Evolutionary conservation across 2,329 filamentous ascomycete species (phyloP), one percentile per base, ranked within the genome.

Genomic region (Calonectria pauciramosa): DNA sequence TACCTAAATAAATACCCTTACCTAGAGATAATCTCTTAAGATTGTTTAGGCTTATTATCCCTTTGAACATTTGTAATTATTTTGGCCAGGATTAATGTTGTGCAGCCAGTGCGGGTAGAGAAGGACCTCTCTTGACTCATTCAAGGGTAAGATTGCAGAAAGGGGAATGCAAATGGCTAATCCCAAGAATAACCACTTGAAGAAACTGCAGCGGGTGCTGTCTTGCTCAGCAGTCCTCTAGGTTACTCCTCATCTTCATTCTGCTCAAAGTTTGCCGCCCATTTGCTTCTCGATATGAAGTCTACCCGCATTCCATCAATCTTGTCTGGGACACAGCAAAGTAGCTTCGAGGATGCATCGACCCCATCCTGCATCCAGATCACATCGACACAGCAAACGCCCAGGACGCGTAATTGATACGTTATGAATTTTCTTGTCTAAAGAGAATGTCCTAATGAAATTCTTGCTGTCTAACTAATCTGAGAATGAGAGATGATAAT

Each of bases 381-480:
- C 16, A 18, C 38, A 41, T 16, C 38, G 7, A 41, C 16, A 41
- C 16, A 20, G 41, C 18, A 44, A 44, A 44, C 11, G 13, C 10
- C n/a, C 32, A 18, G 11, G 20, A 11, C 8, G 7, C 0, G 14
- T 41, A n/a, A 28, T 63, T 6, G 28, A 20, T 63, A 63, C 2
- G 26, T 63, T 5, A n/a, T 63, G 34, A 41, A 28, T 63, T 63
- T 63, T n/a, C n/a, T 41, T 47, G 56, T 63, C 56, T 63, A 63
- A 63, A 63, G 56, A 63, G 56, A 63, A 63, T 63, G 56, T 63
- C 56, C 56, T 63, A 63, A 63, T 63, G 56, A 63, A 63, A 63
- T 63, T 63, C 56, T 20, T 63, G 36, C 16, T 36, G 16, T 63
- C 34, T 28, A 63, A 63, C 56, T 63, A 63, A 6, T 23, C 20